Evolutionary conservation across 495 filamentous ascomycete species (phyloP).

Genomic region (Penicillium daleae): DNA sequence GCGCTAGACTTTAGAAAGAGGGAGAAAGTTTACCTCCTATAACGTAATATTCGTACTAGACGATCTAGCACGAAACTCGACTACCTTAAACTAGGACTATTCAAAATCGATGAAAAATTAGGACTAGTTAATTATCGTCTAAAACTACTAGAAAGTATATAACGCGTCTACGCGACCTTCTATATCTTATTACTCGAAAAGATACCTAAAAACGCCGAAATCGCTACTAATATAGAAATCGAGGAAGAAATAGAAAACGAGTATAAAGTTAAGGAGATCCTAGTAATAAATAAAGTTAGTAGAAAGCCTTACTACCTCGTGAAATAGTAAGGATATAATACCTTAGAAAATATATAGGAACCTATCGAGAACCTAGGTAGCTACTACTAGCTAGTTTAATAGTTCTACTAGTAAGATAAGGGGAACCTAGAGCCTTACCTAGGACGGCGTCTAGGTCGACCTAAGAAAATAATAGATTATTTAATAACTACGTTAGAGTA

Average conservation of each 20-base stretch:
- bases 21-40: constrained; percentile 10
- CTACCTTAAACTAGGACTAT: constrained; percentile 15
- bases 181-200: constrained; percentile 12
- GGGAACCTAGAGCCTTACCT: background rate
- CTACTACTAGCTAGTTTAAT: constrained; percentile 12
- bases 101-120: constrained; percentile 16
- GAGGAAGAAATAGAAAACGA: constrained; percentile 13
- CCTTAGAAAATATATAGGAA: constrained; percentile 19
- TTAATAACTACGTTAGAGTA: background rate
- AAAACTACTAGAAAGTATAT: constrained; percentile 12
- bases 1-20: background rate
- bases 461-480: background rate
- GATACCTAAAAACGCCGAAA: constrained; percentile 9
- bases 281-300: background rate
- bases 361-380: constrained; percentile 12
- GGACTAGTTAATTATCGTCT: constrained; percentile 17
- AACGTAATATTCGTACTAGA: constrained; percentile 7
- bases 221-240: constrained; percentile 12
- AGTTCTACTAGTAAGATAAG: background rate
- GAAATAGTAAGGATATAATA: constrained; percentile 14
- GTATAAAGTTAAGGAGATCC: constrained; percentile 8
- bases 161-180: constrained; percentile 10
- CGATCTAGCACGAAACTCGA: constrained; percentile 13
- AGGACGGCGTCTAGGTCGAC: background rate
- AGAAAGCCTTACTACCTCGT: constrained; percentile 9